phyloP scores from a whole-genome alignment of 75 land plant species.

The Ceratopteris richardii region DNA sequence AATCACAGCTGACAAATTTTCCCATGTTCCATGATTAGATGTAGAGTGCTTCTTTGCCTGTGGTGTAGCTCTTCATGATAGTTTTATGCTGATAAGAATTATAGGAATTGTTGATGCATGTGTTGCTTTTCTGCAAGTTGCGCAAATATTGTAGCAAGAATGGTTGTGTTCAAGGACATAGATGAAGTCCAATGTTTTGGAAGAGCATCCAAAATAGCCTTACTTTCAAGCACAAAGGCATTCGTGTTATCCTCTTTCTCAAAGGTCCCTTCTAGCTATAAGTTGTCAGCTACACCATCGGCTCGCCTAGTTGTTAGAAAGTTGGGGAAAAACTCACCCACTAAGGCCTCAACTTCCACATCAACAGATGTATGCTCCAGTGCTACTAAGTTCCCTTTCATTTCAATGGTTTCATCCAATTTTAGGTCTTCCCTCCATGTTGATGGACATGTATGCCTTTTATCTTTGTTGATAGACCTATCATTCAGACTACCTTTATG shows the following conservation, averaged over 20 bases:
- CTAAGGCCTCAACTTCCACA: conserved; percentile 83
- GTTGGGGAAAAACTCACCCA: conserved; percentile 63
- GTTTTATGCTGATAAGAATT: conserved; percentile 81
- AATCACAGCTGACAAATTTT: conserved; percentile 81
- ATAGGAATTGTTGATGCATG: conserved; percentile 79
- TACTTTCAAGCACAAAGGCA: conserved; percentile 74
- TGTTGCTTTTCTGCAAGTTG: conserved; percentile 80
- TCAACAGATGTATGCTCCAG: conserved; percentile 40
- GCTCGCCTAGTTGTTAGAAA: conserved; percentile 57
- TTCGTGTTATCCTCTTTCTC: conserved; percentile 80
- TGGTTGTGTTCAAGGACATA: conserved; percentile 60
- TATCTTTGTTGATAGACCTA: conserved; percentile 45
- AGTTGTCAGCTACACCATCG: conserved; percentile 58
- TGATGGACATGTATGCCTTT: too few relatives aligned
- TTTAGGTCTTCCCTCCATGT: too few relatives aligned
- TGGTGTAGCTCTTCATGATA: conserved; percentile 79
- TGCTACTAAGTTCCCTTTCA: conserved; percentile 15
- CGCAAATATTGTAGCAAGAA: conserved; percentile 60
- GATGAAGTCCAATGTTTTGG: conserved; percentile 96
- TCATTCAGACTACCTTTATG: conserved; percentile 57
- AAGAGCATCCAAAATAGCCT: conserved; percentile 77
- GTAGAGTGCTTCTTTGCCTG: conserved; percentile 63
- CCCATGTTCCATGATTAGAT: conserved; percentile 92
- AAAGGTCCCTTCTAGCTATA: conserved; percentile 67
- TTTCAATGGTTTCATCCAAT: conserved; percentile 31